Evolutionary conservation across 306 rosid species (phyloP), one percentile per base, ranked within the genome.

Genomic region (Hippophae tibetana): DNA sequence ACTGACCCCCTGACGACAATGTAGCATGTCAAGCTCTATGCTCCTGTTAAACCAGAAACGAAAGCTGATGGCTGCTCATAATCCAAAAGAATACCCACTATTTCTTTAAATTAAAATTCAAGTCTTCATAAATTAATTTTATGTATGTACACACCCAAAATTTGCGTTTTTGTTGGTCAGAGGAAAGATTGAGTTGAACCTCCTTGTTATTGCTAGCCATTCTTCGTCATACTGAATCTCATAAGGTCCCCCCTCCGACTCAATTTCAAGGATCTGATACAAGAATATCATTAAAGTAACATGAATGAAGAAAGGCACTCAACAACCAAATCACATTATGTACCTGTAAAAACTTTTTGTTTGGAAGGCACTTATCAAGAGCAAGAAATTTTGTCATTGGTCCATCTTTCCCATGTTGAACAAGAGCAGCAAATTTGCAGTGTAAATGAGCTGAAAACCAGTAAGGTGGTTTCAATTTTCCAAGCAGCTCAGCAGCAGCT

Each of bases 391-490:
- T 87, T 54, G 98, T 92, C 66, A 79, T 48, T 1, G 86, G 85
- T 65, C 95, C 93, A 62, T 69, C 95, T 73, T 92, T 93, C 54
- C 87, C 96, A 42, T 92, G 96, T 69, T 87, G 98, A 78, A 92
- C 95, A 76, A 79, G 80, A 63, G 98, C 96, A 74, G 98, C 70
- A 78, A 92, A 87, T 70, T 83, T 92, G 82, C 96, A 92, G 67
- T 87, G 98, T 69, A 92, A 67, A 74, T 92, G 98, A 56, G 96
- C 98, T 14, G 96, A 87, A 83, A 87, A 92, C 98, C 98, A 87
- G 63, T 83, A 87, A 8, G 67, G 76, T 7, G 98, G 96, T 78
- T 76, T 92, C 76, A 92, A 58, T 74, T 85, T 87, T 69, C 79
- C 89, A 58, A 92, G 86, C 65, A 87, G 87, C 64, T 79, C 74